Evolutionary conservation across 768 basidiomycete species (phyloP).

Genomic region (Tulasnella sp.): DNA sequence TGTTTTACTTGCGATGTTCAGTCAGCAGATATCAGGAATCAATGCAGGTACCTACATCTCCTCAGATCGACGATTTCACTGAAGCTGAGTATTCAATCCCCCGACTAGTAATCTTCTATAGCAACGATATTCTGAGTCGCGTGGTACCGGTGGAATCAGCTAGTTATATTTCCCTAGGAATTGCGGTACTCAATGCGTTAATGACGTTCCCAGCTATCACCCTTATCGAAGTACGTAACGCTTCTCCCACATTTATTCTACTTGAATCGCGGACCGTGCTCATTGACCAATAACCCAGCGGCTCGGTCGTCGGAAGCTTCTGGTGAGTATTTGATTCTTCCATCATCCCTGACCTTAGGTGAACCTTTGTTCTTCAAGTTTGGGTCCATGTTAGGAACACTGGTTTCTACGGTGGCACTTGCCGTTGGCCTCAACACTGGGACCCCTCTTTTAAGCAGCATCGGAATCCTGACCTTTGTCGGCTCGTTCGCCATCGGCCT

Average conservation of each 20-base stretch:
- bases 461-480: constrained; percentile 11
- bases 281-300: constrained; percentile 1
- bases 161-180: constrained; percentile 16
- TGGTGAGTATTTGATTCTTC: constrained; percentile 25
- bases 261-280: not conserved
- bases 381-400: not conserved
- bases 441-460: constrained; percentile 9
- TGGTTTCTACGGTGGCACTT: constrained; percentile 19
- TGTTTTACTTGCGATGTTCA: constrained; percentile 6
- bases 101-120: not conserved
- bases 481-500: constrained; percentile 73
- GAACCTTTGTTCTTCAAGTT: constrained; percentile 16
- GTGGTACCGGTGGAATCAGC: constrained; percentile 14
- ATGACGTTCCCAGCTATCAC: constrained; percentile 31
- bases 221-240: constrained; percentile 28
- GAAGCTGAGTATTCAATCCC: not conserved
- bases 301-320: constrained; percentile 21
- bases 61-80: not conserved
- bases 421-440: constrained; percentile 14
- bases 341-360: constrained; percentile 7
- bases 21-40: constrained; percentile 13
- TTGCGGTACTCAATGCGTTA: constrained; percentile 26
- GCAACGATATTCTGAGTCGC: constrained; percentile 14
- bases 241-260: not conserved
- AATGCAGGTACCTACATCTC: constrained; percentile 20